These are phyloP conservation scores for Daphne laureola DNA, from an alignment of 441 rosid genomes.

Conservation along the genomic window DNA sequence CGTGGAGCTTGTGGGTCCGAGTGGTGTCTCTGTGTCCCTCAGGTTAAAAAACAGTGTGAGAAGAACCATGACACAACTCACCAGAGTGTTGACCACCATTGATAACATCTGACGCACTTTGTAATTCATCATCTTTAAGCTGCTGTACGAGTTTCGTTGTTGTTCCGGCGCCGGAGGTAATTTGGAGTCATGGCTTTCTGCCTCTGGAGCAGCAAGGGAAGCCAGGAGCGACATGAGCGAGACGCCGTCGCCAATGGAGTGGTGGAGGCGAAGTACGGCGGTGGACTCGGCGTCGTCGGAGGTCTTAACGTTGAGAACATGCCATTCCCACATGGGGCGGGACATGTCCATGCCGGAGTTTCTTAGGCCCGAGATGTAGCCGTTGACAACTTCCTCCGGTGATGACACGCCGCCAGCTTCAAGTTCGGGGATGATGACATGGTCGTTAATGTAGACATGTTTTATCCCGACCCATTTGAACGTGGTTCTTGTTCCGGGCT, in stretches of 20 bases:
- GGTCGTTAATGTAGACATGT: slow-evolving; percentile 20
- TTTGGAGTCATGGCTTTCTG: too few relatives aligned
- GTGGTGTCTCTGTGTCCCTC: slow-evolving; percentile 29
- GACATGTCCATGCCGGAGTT: slow-evolving; percentile 11
- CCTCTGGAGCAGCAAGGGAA: slow-evolving; percentile 2
- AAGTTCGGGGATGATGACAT: slow-evolving; percentile 12
- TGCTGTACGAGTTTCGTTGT: too few relatives aligned
- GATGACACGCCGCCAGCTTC: slow-evolving; percentile 10
- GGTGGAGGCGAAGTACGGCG: slow-evolving; percentile 19
- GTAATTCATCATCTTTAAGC: too few relatives aligned
- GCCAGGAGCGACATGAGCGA: slow-evolving; percentile 23
- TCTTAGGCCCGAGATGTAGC: slow-evolving; percentile 15
- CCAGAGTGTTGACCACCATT: background rate
- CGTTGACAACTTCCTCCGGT: slow-evolving; percentile 15
- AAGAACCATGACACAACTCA: background rate
- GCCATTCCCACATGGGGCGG: slow-evolving; percentile 28
- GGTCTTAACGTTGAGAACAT: slow-evolving; percentile 24
- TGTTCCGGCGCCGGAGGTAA: too few relatives aligned
- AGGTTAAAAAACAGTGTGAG: background rate
- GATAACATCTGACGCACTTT: too few relatives aligned
- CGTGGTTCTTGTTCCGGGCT: background rate
- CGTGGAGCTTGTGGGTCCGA: slow-evolving; percentile 19
- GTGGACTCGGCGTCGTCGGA: slow-evolving; percentile 17
- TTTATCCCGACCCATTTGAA: slow-evolving; percentile 19
- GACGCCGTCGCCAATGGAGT: slow-evolving; percentile 26